phyloP scores from a whole-genome alignment of 1,284 basidiomycete genomes.

The Rhodotorula sp. region DNA sequence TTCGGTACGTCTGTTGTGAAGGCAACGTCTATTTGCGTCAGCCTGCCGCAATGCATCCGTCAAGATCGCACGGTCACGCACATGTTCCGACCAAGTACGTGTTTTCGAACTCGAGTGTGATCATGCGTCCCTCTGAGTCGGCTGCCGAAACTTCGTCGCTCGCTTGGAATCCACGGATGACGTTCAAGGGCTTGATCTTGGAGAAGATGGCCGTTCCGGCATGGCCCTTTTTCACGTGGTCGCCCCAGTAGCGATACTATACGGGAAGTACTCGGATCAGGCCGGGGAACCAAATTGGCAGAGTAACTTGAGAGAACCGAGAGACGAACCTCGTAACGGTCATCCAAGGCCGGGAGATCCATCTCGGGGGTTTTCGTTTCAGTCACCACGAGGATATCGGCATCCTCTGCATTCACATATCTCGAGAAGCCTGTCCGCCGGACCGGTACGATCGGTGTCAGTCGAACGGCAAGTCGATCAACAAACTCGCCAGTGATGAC shows the following conservation, averaged over 20 bases:
- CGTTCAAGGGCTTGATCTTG: conserved; percentile 69
- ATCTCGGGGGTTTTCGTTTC: conserved; percentile 67
- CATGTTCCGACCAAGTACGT: conserved; percentile 73
- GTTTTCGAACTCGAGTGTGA: conserved; percentile 74
- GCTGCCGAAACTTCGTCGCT: conserved; percentile 25
- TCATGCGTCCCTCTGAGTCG: conserved; percentile 51
- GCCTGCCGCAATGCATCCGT: no score
- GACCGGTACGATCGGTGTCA: fast-evolving
- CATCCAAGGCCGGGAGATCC: conserved; percentile 29
- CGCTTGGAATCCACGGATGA: conserved; percentile 57
- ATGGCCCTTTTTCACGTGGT: conserved; percentile 73
- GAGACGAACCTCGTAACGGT: conserved; percentile 37
- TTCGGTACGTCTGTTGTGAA: conserved; percentile 65
- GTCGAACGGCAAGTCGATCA: no score
- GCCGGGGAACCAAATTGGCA: no score
- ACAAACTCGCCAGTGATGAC: background rate
- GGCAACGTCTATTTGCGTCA: background rate
- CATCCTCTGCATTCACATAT: conserved; percentile 77
- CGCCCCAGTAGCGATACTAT: conserved; percentile 63
- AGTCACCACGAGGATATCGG: conserved; percentile 73
- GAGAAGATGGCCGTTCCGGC: conserved; percentile 80
- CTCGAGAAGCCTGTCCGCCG: conserved; percentile 63
- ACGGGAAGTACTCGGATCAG: background rate
- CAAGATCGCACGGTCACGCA: background rate
- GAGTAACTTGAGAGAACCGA: background rate